Conservation (phyloP, 768 basidiomycete species). For the Tricholoma terreum region DNA sequence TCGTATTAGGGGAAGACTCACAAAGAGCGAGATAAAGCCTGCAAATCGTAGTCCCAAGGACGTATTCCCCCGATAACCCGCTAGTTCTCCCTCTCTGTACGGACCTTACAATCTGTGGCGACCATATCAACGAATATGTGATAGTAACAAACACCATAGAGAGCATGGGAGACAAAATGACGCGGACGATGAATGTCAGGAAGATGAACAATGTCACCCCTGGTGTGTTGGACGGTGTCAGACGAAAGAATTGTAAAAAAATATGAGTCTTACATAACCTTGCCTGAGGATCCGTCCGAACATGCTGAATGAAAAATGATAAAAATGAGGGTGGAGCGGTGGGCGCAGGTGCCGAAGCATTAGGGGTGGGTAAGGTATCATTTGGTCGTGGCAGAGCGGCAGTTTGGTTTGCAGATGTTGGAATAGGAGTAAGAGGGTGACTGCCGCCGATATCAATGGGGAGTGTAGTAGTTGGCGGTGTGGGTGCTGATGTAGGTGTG, state of each 20-base stretch:
- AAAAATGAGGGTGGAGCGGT: slow-evolving; percentile 37
- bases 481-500: slow-evolving; percentile 15
- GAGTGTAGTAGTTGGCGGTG: slow-evolving; percentile 12
- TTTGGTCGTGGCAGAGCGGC: slow-evolving; percentile 20
- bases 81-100: slow-evolving; percentile 66
- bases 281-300: slow-evolving; percentile 68
- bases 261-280: slow-evolving; percentile 54
- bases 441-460: slow-evolving; percentile 7
- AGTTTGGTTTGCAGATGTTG: slow-evolving; percentile 15
- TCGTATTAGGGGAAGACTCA: slow-evolving; percentile 36
- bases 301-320: slow-evolving; percentile 52
- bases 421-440: slow-evolving; percentile 19
- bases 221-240: slow-evolving; percentile 22
- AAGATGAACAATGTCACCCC: slow-evolving; percentile 69
- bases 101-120: slow-evolving; percentile 81
- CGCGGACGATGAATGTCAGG: slow-evolving; percentile 68
- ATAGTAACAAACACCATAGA: slow-evolving; percentile 61
- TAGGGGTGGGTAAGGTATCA: slow-evolving; percentile 20
- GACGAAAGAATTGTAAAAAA: neutral
- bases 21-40: slow-evolving; percentile 72
- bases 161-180: slow-evolving; percentile 65
- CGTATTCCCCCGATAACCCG: slow-evolving; percentile 65
- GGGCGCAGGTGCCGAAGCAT: slow-evolving; percentile 10
- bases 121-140: slow-evolving; percentile 81
- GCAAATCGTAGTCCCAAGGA: slow-evolving; percentile 73